Conservation (phyloP, 140 eudicot genomes). For the Eryngium alpinum region DNA sequence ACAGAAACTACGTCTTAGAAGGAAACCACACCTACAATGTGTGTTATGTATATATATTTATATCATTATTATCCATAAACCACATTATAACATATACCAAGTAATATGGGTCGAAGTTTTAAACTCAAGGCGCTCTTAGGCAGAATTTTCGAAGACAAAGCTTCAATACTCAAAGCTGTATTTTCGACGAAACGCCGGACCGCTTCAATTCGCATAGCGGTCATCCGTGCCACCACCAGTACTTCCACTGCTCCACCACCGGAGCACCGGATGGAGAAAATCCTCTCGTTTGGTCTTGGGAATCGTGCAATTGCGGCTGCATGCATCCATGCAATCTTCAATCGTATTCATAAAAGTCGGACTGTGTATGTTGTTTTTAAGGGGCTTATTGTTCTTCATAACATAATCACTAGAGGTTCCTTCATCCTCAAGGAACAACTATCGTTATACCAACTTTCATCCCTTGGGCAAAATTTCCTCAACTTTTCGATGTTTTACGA, state of each 20-base stretch:
- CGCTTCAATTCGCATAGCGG: constrained; percentile 38
- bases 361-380: constrained; percentile 57
- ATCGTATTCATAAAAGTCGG: constrained; percentile 46
- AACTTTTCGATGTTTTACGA: constrained; percentile 44
- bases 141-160: constrained; percentile 49
- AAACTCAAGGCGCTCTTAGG: too few relatives aligned
- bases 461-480: constrained; percentile 23
- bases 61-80: too few relatives aligned
- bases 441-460: constrained; percentile 1
- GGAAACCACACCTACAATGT: too few relatives aligned
- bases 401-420: constrained; percentile 36
- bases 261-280: constrained; percentile 37
- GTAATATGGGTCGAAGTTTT: too few relatives aligned
- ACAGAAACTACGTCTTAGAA: too few relatives aligned
- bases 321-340: constrained; percentile 39
- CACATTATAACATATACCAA: too few relatives aligned
- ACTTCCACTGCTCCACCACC: constrained; percentile 38
- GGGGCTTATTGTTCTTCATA: constrained; percentile 51
- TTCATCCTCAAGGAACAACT: constrained; percentile 33
- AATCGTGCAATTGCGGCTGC: constrained; percentile 37
- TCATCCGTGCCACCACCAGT: constrained; percentile 63
- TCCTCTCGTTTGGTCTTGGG: constrained; percentile 34
- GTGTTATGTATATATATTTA: too few relatives aligned
- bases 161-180: constrained; percentile 48
- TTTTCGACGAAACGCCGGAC: constrained; percentile 39